Percentiles rank a stretch among this genome's conserved stretches.
Evolutionary conservation across 306 rosid genomes (phyloP).

Genomic region (Trifolium dubium): DNA sequence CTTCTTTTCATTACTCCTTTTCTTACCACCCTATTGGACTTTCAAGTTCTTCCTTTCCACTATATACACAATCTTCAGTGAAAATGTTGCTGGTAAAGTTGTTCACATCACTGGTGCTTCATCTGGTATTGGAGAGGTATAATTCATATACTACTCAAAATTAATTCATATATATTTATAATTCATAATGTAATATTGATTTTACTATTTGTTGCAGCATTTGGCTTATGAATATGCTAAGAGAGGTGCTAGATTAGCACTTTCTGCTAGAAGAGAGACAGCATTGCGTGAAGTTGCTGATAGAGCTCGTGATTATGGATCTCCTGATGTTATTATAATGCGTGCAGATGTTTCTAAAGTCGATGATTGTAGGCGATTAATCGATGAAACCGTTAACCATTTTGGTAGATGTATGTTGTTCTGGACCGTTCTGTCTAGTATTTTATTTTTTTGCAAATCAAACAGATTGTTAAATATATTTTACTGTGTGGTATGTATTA

Average conservation of each 20-base stretch:
- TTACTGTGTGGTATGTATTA: not conserved
- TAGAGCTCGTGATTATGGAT: slow-evolving; percentile 54
- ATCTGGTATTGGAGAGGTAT: slow-evolving; percentile 51
- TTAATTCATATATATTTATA: not conserved
- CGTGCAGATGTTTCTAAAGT: slow-evolving; percentile 67
- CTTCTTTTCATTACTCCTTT: slow-evolving; percentile 55
- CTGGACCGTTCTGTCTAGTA: no score
- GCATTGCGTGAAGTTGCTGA: slow-evolving; percentile 57
- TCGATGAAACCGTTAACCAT: slow-evolving; percentile 55
- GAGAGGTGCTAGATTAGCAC: slow-evolving; percentile 68
- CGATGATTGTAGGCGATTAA: slow-evolving; percentile 57
- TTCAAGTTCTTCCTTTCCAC: slow-evolving; percentile 50
- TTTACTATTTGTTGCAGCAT: slow-evolving; percentile 40
- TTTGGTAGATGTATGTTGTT: slow-evolving; percentile 53
- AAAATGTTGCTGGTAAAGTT: slow-evolving; percentile 64
- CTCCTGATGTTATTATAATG: slow-evolving; percentile 62
- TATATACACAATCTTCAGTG: slow-evolving; percentile 44
- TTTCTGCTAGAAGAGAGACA: slow-evolving; percentile 59
- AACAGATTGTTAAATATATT: no score
- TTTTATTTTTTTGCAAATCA: no score
- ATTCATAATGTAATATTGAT: not conserved
- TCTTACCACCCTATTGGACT: slow-evolving; percentile 59
- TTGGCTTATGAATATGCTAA: slow-evolving; percentile 77
- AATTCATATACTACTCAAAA: not conserved
- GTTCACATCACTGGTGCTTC: slow-evolving; percentile 78